Base-by-base conservation (phyloP, 2,329 filamentous ascomycete genomes). In the Clarireedia paspali region DNA sequence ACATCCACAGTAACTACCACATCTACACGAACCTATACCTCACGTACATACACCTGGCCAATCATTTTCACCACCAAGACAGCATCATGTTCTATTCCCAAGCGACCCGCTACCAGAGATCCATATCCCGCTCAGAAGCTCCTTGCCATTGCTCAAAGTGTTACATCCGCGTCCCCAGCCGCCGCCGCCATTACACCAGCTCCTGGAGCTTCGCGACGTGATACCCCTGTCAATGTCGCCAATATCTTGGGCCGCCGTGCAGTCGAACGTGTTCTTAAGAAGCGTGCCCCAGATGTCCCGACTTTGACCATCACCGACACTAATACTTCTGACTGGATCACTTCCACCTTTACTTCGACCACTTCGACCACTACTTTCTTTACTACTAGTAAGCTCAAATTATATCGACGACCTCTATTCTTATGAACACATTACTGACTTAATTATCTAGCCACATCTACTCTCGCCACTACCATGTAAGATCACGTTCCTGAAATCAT, bases 271-370 rank as follows among this genome's bases (percentile, higher is more conserved):
- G 26, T 44, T 7, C 27, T 55, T 12, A 55, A 50, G 10, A 55
- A 55, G 39, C 46, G 53, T 44, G 53, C 53, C 45, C 46, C 53
- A 44, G 53, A 55, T 50, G 9, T 36, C 24, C 53, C 53, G 45
- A 55, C 53, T 15, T 5, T 50, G 14, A 55, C 53, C 14, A 44
- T 55, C 2, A 55, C 47, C 3, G 53, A 55, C 26, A 55, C 46
- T 17, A 50, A 5, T 4, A 50, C 38, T 40, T 44, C 47, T 24
- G 53, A 55, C 42, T 55, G 53, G 53, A 38, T 44, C 26, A 55
- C 47, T 17, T 50, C 53, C 17, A 55, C 53, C n/a, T 9, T 50
- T 12, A 55, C 26, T 5, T 50, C 17, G 20, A 50, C 47, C 14
- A 50, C 53, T 20, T 34, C 20, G 26, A 50, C 53, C 9, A 50